A percentile compares a stretch with the other conserved stretches of the same genome.
Conservation (phyloP, 2,329 filamentous ascomycete genomes). For the Ascochyta rabiei region DNA sequence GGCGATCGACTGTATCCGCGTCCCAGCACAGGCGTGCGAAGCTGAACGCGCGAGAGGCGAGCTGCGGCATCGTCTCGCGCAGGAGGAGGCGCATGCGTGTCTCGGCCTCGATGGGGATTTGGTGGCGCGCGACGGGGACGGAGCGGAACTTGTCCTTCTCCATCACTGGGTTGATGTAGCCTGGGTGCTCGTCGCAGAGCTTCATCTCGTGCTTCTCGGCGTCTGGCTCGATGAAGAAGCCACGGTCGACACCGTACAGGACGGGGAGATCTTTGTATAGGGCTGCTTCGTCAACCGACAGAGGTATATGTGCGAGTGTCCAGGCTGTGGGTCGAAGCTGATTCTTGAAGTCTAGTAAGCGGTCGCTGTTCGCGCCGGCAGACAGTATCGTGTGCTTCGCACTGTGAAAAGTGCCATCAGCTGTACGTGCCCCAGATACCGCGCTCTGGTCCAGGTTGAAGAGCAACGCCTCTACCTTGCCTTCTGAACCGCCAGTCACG, state of each 20-base stretch:
- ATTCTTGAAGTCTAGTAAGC: constrained; percentile 57
- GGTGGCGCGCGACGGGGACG: constrained; percentile 51
- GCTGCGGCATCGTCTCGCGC: constrained; percentile 59
- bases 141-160: constrained; percentile 41
- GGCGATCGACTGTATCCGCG: constrained; percentile 60
- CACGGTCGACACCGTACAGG: constrained; percentile 56
- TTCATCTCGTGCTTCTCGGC: constrained; percentile 54
- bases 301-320: constrained; percentile 59
- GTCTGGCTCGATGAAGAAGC: constrained; percentile 59
- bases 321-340: constrained; percentile 62
- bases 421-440: constrained; percentile 53
- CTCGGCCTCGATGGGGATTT: constrained; percentile 57
- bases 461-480: constrained; percentile 50
- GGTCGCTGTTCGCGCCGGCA: constrained; percentile 56
- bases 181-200: constrained; percentile 63
- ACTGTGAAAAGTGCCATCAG: constrained; percentile 49
- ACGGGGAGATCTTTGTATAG: constrained; percentile 58
- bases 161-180: constrained; percentile 58
- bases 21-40: constrained; percentile 64
- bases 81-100: constrained; percentile 56
- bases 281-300: constrained; percentile 54
- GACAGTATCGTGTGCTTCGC: constrained; percentile 57
- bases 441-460: constrained; percentile 32
- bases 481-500: constrained; percentile 49
- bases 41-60: constrained; percentile 55